Evolutionary conservation across 192 early-diverging fungal genomes (phyloP).

Genomic region (Coemansia aciculifera): DNA sequence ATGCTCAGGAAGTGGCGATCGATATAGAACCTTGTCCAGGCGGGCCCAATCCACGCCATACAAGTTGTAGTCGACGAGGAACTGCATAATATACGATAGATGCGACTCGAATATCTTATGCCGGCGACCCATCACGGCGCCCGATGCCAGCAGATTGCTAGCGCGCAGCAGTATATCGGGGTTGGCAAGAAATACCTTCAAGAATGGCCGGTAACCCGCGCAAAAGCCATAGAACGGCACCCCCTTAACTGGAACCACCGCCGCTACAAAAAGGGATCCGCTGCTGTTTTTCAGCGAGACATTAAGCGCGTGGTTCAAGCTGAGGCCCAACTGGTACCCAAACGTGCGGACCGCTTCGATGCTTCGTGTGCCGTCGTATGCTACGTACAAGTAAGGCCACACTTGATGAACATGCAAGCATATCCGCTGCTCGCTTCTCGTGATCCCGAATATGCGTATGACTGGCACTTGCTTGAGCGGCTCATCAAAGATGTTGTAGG

Average conservation of each 20-base stretch:
- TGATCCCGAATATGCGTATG: constrained; percentile 80
- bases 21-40: constrained; percentile 47
- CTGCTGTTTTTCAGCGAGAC: constrained; percentile 44
- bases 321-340: constrained; percentile 36
- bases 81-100: constrained; percentile 80
- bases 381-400: constrained; percentile 80
- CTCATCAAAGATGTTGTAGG: constrained; percentile 36
- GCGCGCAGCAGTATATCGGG: constrained; percentile 61
- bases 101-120: constrained; percentile 83
- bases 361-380: constrained; percentile 49
- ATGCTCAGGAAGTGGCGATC: constrained; percentile 26
- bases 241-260: constrained; percentile 73
- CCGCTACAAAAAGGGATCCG: constrained; percentile 56
- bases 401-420: constrained; percentile 87
- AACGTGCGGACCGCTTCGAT: constrained; percentile 26
- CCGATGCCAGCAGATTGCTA: constrained; percentile 66
- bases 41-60: constrained; percentile 84
- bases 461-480: constrained; percentile 54
- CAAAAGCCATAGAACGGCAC: constrained; percentile 89
- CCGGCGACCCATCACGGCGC: constrained; percentile 67
- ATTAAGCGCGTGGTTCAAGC: constrained; percentile 71
- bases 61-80: constrained; percentile 83
- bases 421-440: constrained; percentile 66
- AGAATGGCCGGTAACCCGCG: constrained; percentile 64
- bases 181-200: constrained; percentile 74